Evolutionary conservation across 1,284 basidiomycete species (phyloP), one percentile per base, ranked within the genome.

Genomic region (Clitocybe nebularis): DNA sequence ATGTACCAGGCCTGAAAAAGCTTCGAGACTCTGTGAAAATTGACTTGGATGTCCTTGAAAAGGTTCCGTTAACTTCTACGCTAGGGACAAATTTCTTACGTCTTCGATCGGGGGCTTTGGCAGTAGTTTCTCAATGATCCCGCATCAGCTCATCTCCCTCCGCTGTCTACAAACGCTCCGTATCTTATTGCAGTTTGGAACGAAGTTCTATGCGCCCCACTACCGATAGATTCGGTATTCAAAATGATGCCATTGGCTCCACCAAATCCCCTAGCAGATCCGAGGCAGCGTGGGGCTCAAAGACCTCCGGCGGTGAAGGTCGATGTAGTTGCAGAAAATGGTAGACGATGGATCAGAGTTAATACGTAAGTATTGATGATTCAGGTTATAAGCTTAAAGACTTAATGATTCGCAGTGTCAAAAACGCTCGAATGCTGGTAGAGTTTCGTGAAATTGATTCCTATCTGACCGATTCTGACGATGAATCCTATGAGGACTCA

Each of bases 381-480:
- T n/a, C n/a, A n/a, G n/a, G n/a, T n/a, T n/a, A n/a, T n/a, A n/a
- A n/a, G n/a, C n/a, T n/a, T n/a, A n/a, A n/a, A n/a, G n/a, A n/a
- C n/a, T 21, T 36, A 20, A 29, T 26, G 20, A 20, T 11, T n/a
- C 24, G 20, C 52, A 92, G 88, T 5, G 79, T 82, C 19, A 91
- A 86, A 55, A 84, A 86, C 44, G 72, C 79, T 0, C 78, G 84
- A n/a, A 67, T 92, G 16, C 60, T 85, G 3, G 74, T 84, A 21
- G 89, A 91, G 59, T 84, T 91, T 51, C 75, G 82, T 26, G 87
- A 91, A 63, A 75, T 85, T 21, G 89, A 92, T 52, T 89, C 86
- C 1, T 91, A 89, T 58, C 54, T 83, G 24, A 87, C 81, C 0
- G 84, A 80, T 43, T 82, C 81, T 1, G 76, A 77, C 5, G 70